Base-by-base conservation (phyloP, 345 rosid genomes). In the Pistacia atlantica region DNA sequence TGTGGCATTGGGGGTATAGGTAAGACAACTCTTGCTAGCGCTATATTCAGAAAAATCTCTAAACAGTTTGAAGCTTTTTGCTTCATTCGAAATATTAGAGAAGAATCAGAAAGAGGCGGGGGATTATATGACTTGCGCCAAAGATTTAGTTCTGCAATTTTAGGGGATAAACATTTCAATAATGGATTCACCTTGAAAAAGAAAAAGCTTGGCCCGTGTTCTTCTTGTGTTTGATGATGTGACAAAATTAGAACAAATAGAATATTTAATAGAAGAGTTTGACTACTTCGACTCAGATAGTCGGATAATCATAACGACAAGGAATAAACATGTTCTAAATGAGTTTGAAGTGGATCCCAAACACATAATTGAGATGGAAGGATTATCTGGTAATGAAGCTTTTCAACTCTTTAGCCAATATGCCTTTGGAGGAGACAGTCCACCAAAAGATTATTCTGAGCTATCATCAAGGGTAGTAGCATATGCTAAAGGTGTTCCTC, bases 51-150 rank as follows among this genome's bases (percentile, higher is more conserved):
- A 8, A 59, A 28, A 67, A 82, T 31, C 31, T 82, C 81, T 14
- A 69, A 8, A 14, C 5, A 73, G 45, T 90, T 87, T 49, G 76
- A 87, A 9, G 82, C 84, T 37, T 76, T 65, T 49, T 79, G 77
- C 83, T 82, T 90, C 17, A 62, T 86, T 10, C 78, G 9, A 42
- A 84, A 85, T 61, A 89, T 89, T 61, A 85, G 83, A 78, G 86
- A 6, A 49, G 55, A 51, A 51, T 51, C 55, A 51, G 17, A 51
- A 3, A 51, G 9, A 51, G 9, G 76, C 5, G 58, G 31, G 67
- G 73, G 80, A 11, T 58, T 59, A 0, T 61, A 2, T 33, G 17
- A 49, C 49, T 64, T 66, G 31, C 79, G 49, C 77, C 59, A 42
- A 51, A 25, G 78, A 14, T 75, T 84, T 37, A 69, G 84, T 55